Base-by-base conservation (phyloP, 2,329 filamentous ascomycete genomes). In the Pseudogymnoascus sp. region DNA sequence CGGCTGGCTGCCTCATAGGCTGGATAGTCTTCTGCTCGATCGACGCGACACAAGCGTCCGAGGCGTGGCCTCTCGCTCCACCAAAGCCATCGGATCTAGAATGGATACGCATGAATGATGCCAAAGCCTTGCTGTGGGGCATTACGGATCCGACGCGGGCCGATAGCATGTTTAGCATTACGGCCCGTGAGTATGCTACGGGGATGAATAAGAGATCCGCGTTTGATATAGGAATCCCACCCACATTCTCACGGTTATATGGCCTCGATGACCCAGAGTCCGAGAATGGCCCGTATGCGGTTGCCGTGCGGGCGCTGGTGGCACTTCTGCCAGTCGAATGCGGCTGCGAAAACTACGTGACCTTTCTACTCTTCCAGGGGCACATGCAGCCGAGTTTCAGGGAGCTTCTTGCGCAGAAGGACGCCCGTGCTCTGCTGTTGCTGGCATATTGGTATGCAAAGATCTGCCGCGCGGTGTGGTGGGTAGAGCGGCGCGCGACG, bases 371-470 rank as follows among this genome's bases (percentile, higher is more conserved):
- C 0, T 83, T 84, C 66, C 66, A 83, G 33, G 72, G 73, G 8
- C 73, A 77, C 55, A 74, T 84, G 58, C 74, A 77, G 16, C 69
- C 74, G 0, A 72, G 73, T 0, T 84, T 78, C 66, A 74, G 75
- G 11, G 60, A 58, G 0, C 64, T 85, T n/a, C 67, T 87, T 0
- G 71, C 77, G 52, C 38, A 65, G 0, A 85, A 82, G 64, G 83
- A 87, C 49, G 72, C 79, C 0, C 73, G 77, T 28, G 83, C 83
- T 0, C 67, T 87, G 64, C 69, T 85, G 9, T 66, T 87, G 36
- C 70, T 86, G n/a, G 75, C 78, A 0, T 82, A 80, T 71, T 87
- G 82, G 82, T 83, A 80, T 69, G 78, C 79, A 8, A 78, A 80
- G 64, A 69, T 81, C 12, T 76, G 74, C 12, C 68, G 73, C 11